phyloP scores from a whole-genome alignment of 352 stramenopile genomes.

The Phytophthora pisi region DNA sequence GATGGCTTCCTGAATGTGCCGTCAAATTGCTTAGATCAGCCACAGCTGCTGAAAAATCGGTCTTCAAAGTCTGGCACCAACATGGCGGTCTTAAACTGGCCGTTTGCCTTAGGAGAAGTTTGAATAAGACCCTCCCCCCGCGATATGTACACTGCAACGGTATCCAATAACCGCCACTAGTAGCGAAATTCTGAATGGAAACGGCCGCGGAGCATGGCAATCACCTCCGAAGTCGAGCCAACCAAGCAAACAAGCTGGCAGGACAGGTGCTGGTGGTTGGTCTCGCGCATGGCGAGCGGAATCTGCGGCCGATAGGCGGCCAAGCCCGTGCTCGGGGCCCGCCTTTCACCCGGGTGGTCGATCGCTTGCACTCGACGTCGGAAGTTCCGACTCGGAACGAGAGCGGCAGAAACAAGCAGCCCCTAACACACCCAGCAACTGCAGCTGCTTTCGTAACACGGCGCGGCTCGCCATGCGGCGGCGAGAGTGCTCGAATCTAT shows the following conservation, averaged over 20 bases:
- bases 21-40: too few relatives aligned
- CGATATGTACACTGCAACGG: background rate
- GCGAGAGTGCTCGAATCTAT: background rate
- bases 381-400: too few relatives aligned
- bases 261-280: background rate
- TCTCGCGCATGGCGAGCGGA: background rate
- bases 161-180: slow-evolving; percentile 6
- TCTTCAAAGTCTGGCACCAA: too few relatives aligned
- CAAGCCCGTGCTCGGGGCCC: slow-evolving; percentile 7
- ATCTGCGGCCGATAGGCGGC: slow-evolving; percentile 1
- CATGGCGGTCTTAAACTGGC: too few relatives aligned
- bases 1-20: too few relatives aligned
- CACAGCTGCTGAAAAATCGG: too few relatives aligned
- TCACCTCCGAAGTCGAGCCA: slow-evolving; percentile 7
- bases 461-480: background rate
- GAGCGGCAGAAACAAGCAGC: slow-evolving; percentile 31
- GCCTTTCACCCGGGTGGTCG: background rate
- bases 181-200: slow-evolving; percentile 14
- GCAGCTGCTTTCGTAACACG: slow-evolving; percentile 28
- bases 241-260: background rate
- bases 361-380: slow-evolving; percentile 12
- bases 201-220: slow-evolving; percentile 3
- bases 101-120: too few relatives aligned
- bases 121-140: background rate
- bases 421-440: slow-evolving; percentile 23